Evolutionary conservation across 1,139 yeast genomes (phyloP).

Genomic region (Geotrichum fermentans): DNA sequence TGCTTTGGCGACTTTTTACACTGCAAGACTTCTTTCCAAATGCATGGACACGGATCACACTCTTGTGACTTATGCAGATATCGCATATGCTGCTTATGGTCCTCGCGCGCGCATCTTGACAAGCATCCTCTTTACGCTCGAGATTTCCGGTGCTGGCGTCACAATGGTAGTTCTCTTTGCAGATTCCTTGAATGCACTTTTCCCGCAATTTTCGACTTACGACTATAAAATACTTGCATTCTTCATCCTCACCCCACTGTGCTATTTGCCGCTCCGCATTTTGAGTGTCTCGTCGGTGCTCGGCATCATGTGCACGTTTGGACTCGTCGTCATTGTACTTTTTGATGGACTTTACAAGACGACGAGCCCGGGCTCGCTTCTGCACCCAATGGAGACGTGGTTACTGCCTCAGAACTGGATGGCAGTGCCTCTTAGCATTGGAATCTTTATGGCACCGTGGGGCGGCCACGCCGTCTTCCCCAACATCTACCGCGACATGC

Average conservation of each 20-base stretch:
- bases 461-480: constrained; percentile 90
- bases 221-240: constrained; percentile 57
- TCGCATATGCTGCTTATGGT: constrained; percentile 74
- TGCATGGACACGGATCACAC: constrained; percentile 72
- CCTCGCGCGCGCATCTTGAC: constrained; percentile 56
- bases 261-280: constrained; percentile 65
- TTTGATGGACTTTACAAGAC: constrained; percentile 58
- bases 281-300: constrained; percentile 67
- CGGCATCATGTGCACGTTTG: constrained; percentile 68
- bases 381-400: constrained; percentile 45
- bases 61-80: constrained; percentile 82
- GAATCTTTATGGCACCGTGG: constrained; percentile 82
- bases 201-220: constrained; percentile 48
- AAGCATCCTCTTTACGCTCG: constrained; percentile 68
- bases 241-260: constrained; percentile 56
- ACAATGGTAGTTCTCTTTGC: constrained; percentile 74
- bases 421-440: constrained; percentile 57
- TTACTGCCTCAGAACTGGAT: constrained; percentile 49
- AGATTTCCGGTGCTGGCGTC: constrained; percentile 72
- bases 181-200: constrained; percentile 70
- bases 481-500: constrained; percentile 74
- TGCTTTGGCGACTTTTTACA: constrained; percentile 59
- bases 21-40: constrained; percentile 62
- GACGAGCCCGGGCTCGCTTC: constrained; percentile 61
- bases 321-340: constrained; percentile 54